Evolutionary conservation across 2,329 filamentous ascomycete genomes (phyloP), one percentile per base, ranked within the genome.

Genomic region (Penicillium sp.): DNA sequence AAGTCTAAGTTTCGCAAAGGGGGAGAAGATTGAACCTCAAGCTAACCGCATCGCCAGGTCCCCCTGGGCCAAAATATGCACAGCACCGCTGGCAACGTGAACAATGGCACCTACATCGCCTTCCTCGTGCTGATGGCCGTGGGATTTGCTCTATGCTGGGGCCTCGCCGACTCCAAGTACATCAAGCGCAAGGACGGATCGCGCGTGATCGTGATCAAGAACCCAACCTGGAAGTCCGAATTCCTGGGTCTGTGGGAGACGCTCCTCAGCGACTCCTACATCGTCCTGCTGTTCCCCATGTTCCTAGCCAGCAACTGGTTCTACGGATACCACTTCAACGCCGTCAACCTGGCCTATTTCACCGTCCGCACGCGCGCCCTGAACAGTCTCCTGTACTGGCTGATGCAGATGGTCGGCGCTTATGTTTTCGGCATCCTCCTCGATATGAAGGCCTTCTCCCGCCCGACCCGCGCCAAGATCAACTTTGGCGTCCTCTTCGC

Each of bases 161-260:
- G 81, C 36, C 82, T 96, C 3, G 85, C 85, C 66, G 85, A 94
- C 66, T 89, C 89, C 33, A 83, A 83, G 63, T 83, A 85, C 51
- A 83, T 96, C 58, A 78, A 90, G 61, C 90, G 92, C 57, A 79
- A 82, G 33, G 91, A 96, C 69, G 90, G 91, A 54, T 88, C 88
- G 54, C 83, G 85, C 55, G 86, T 96, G 68, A 91, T 96, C 59
- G 75, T 92, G 59, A 95, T 93, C 89, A 93, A 94, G 79, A 90
- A 95, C 74, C 92, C 92, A 3, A 90, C 89, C 48, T 95, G 90
- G 89, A 84, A 85, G 67, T 87, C 89, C 3, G 92, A 96, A 75
- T 74, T 96, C 57, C 60, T 83, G 16, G 92, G 92, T 51, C 83
- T 96, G 2, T 88, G 81, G 72, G 83, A 94, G 71, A 91, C 89